Conservation (phyloP, 2,329 filamentous ascomycete species). For the Microdochium paspali region DNA sequence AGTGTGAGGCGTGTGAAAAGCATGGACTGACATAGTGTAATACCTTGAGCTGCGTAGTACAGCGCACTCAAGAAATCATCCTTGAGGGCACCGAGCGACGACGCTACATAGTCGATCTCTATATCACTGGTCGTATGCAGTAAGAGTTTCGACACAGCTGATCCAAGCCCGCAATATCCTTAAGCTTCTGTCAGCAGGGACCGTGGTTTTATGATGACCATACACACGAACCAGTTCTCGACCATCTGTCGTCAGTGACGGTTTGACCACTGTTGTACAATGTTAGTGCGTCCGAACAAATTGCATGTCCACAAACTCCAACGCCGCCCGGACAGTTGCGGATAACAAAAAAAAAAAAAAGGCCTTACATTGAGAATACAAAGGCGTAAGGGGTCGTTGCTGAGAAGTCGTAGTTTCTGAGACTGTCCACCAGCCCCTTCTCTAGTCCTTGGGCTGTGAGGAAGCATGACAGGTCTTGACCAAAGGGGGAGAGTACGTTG, state of each 20-base stretch:
- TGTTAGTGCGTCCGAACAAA: no score
- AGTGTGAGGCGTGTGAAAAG: neutral
- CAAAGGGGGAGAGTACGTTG: constrained; percentile 43
- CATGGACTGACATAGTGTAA: neutral
- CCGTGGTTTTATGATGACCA: neutral
- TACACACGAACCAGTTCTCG: constrained; percentile 26
- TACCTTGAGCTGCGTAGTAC: constrained; percentile 46
- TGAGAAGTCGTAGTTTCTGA: constrained; percentile 74
- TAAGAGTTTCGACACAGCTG: constrained; percentile 54
- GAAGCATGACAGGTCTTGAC: constrained; percentile 62
- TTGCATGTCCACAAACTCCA: no score
- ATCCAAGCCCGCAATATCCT: constrained; percentile 69
- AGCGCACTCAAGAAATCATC: constrained; percentile 52
- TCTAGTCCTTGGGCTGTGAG: constrained; percentile 57
- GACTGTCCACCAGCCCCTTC: constrained; percentile 53
- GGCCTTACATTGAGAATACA: constrained; percentile 69
- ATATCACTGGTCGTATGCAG: constrained; percentile 45
- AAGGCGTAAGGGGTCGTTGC: constrained; percentile 66
- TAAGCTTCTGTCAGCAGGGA: neutral
- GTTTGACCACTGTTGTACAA: constrained; percentile 39
- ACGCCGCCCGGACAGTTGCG: no score
- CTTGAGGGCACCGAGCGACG: constrained; percentile 73
- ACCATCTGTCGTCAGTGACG: constrained; percentile 36
- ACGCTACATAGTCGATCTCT: constrained; percentile 67
- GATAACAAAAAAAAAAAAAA: neutral